A percentile compares a stretch with the other conserved stretches of the same genome.
These are phyloP conservation scores for Cyberlindnera japonica DNA, from an alignment of 805 yeast genomes.

Conservation along the genomic window DNA sequence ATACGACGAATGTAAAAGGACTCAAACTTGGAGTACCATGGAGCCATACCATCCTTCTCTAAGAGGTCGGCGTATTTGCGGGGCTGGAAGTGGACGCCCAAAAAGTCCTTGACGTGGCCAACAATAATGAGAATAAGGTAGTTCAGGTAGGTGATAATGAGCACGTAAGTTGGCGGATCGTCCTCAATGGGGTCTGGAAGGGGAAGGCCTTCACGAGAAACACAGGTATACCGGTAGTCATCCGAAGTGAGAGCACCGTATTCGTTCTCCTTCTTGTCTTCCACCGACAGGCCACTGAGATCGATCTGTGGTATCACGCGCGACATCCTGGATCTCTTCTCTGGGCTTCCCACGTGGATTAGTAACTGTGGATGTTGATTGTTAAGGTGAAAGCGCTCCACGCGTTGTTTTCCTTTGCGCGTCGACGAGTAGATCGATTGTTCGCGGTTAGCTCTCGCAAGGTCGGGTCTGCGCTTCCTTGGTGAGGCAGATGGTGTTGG, in stretches of 20 bases:
- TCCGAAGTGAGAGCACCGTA: constrained; percentile 66
- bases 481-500: too few relatives aligned
- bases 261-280: constrained; percentile 53
- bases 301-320: constrained; percentile 33
- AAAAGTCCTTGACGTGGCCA: constrained; percentile 88
- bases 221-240: constrained; percentile 61
- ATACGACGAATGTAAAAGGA: constrained; percentile 89
- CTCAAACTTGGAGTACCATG: constrained; percentile 92
- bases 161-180: constrained; percentile 81
- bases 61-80: constrained; percentile 60
- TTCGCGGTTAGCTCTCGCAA: too few relatives aligned
- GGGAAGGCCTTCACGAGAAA: constrained; percentile 52
- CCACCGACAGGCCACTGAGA: constrained; percentile 33
- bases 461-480: too few relatives aligned
- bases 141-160: constrained; percentile 78
- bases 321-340: too few relatives aligned
- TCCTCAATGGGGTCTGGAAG: constrained; percentile 62
- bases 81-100: constrained; percentile 72
- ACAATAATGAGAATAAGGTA: constrained; percentile 80
- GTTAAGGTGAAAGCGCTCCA: not conserved
- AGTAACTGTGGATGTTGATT: not conserved
- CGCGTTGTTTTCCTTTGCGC: constrained; percentile 3
- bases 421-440: too few relatives aligned
- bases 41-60: constrained; percentile 88
- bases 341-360: too few relatives aligned